These are phyloP conservation scores for Geotrichum bryndzae DNA, from an alignment of 1,139 yeast species.

Conservation along the genomic window DNA sequence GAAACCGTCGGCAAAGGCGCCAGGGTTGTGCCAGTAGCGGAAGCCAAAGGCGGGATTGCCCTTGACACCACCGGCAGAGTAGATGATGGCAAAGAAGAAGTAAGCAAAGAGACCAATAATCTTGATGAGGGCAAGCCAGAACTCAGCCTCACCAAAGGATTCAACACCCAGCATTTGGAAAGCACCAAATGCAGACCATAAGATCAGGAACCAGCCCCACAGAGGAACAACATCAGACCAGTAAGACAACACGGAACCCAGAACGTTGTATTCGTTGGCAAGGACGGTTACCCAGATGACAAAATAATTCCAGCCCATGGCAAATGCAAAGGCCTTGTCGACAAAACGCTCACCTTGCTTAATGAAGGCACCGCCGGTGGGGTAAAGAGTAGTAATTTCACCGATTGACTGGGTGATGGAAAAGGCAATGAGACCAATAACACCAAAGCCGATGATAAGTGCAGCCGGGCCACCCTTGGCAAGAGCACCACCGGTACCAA, in stretches of 20 bases:
- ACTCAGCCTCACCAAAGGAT: slow-evolving; percentile 66
- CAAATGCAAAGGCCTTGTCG: slow-evolving; percentile 55
- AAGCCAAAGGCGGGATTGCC: slow-evolving; percentile 34
- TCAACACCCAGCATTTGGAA: slow-evolving; percentile 54
- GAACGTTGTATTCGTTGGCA: slow-evolving; percentile 54
- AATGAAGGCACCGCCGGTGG: slow-evolving; percentile 58
- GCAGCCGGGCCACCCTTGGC: slow-evolving; percentile 62
- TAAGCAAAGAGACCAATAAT: slow-evolving; percentile 51
- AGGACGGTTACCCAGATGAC: slow-evolving; percentile 59
- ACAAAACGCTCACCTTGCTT: slow-evolving; percentile 52
- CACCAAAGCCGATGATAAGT: slow-evolving; percentile 49
- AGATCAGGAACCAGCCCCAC: slow-evolving; percentile 51
- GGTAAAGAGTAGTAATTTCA: slow-evolving; percentile 59
- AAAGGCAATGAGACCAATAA: slow-evolving; percentile 55
- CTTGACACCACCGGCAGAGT: slow-evolving; percentile 57
- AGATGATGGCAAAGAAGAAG: slow-evolving; percentile 54
- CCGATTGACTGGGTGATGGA: slow-evolving; percentile 58
- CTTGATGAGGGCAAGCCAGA: slow-evolving; percentile 55
- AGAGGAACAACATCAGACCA: slow-evolving; percentile 60
- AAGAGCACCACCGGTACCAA: slow-evolving; percentile 58
- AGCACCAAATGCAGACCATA: slow-evolving; percentile 49
- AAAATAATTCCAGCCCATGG: slow-evolving; percentile 58
- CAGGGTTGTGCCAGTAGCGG: slow-evolving; percentile 88
- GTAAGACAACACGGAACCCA: slow-evolving; percentile 47
- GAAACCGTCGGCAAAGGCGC: slow-evolving; percentile 63